Base-by-base conservation (phyloP, 345 rosid genomes). In the Corchorus olitorius region DNA sequence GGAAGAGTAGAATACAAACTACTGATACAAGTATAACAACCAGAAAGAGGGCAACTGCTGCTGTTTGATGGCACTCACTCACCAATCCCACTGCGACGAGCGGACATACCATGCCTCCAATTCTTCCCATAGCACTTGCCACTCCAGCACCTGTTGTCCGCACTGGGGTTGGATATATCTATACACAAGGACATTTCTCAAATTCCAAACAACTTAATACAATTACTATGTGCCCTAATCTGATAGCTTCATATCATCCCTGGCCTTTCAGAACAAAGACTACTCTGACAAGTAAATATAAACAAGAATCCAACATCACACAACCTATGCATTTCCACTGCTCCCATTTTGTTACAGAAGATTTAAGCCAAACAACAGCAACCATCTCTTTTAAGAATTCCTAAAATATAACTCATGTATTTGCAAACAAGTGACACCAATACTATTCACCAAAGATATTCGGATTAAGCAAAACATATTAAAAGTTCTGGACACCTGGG, bases 21-120 rank as follows among this genome's bases (percentile, higher is more conserved):
- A 85, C 85, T 4, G 89, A 83, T 19, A 79, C 50, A 55, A 83
- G 55, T 20, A 79, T 54, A 11, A 83, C 73, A 63, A 53, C 76
- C 79, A 73, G 85, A 37, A 88, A 82, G 3, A 88, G 81, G 71
- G 82, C 2, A 48, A 88, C 22, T 6, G 92, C 84, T 34, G 73
- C 86, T 45, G 80, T 73, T 80, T 84, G 92, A 74, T 88, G 94
- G 65, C 91, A 88, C 45, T 83, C 85, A 53, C 75, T 83, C 55
- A 90, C 83, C 53, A 90, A 45, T 65, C 81, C 83, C 33, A 90
- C 86, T 0, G 92, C 87, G n/a, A 87, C 89, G 13, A 88, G 76
- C n/a, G 92, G 94, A 74, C 88, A 81, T 33, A 88, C 27, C 87
- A 88, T 84, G 27, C 94, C 92, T 3, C 94, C 94, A 20, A 90